Percentiles rank a stretch among this genome's conserved stretches.
These are phyloP conservation scores for Aspergillus sp. DNA, from an alignment of 2,329 filamentous ascomycete genomes.

Conservation along the genomic window DNA sequence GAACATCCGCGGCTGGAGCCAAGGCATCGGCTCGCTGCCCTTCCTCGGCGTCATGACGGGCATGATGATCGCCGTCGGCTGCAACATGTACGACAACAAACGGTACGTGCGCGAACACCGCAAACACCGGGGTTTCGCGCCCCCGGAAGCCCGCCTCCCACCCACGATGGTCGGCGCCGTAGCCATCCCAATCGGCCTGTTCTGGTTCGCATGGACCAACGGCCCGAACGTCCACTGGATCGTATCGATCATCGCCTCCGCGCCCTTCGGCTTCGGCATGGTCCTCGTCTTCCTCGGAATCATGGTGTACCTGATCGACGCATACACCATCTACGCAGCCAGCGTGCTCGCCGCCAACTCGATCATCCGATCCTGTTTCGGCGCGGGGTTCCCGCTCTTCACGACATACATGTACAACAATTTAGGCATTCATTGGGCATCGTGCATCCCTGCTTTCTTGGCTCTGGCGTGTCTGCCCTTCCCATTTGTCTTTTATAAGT, in stretches of 20 bases:
- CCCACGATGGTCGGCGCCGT: slow-evolving; percentile 51
- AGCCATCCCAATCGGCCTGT: slow-evolving; percentile 55
- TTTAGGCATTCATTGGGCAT: slow-evolving; percentile 45
- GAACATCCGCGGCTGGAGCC: slow-evolving; percentile 45
- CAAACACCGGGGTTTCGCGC: slow-evolving; percentile 56
- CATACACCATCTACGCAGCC: slow-evolving; percentile 38
- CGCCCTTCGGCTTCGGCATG: slow-evolving; percentile 36
- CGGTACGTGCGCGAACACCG: slow-evolving; percentile 43
- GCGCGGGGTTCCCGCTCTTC: slow-evolving; percentile 46
- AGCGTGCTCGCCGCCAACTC: slow-evolving; percentile 40
- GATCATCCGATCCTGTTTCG: slow-evolving; percentile 42
- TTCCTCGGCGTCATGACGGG: slow-evolving; percentile 51
- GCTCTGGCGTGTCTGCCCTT: slow-evolving; percentile 36
- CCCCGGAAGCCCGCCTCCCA: slow-evolving; percentile 59
- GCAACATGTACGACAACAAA: slow-evolving; percentile 42
- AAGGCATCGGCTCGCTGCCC: slow-evolving; percentile 48
- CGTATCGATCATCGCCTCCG: slow-evolving; percentile 28
- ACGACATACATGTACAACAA: slow-evolving; percentile 40
- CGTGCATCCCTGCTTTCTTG: slow-evolving; percentile 39
- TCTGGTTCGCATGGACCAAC: slow-evolving; percentile 63
- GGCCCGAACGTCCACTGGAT: slow-evolving; percentile 39
- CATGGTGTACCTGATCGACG: slow-evolving; percentile 39
- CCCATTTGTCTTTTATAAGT: slow-evolving; percentile 40
- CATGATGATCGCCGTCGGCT: slow-evolving; percentile 40
- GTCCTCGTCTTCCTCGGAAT: slow-evolving; percentile 33